Evolutionary conservation across 1,284 basidiomycete genomes (phyloP), one percentile per base, ranked within the genome.

Genomic region (Melampsora abietis-canadensis): DNA sequence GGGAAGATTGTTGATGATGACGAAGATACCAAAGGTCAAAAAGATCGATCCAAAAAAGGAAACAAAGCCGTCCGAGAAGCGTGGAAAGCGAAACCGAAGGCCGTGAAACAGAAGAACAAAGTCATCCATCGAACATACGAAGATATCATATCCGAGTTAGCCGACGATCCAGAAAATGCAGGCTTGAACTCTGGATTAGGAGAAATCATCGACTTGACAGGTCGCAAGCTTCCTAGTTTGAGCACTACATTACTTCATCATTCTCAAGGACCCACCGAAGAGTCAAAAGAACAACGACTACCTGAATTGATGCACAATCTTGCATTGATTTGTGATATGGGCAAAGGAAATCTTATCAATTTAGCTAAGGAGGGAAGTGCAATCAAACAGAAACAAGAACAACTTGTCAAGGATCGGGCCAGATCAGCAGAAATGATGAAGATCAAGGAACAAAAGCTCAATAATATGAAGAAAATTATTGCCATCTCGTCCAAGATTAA

Each of bases 271-370:
- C 72, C 72, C 14, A 74, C 72, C 6, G 34, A 61, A 59, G 72
- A 74, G 30, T 63, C 40, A 48, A 57, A 66, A 27, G 64, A 66
- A 30, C 72, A 66, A n/a, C 63, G 64, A 61, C 87, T 98, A 77
- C 94, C 95, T 0, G 96, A 99, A 84, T 88, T 99, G 21, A 88
- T 94, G 46, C 94, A 98, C 81, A 99, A 99, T 81, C 83, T 98
- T 31, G 87, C 89, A 6, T 86, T 98, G 59, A 92, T 98, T 60
- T 86, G 88, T 2, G 91, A 94, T 62, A 85, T 88, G 0, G 89
- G 91, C 77, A 91, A 90, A 77, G 87, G 86, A 31, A 91, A 94
- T 75, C 86, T 99, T 0, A 88, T 92, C 65, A 90, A 90, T 15
- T 86, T 98, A 21, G 93, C 93, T 0, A 87, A 89, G 27, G 94